Percentiles rank a stretch among this genome's conserved stretches.
These are phyloP conservation scores for Hypoxylon intermedium DNA, from an alignment of 495 filamentous ascomycete genomes.

Conservation along the genomic window DNA sequence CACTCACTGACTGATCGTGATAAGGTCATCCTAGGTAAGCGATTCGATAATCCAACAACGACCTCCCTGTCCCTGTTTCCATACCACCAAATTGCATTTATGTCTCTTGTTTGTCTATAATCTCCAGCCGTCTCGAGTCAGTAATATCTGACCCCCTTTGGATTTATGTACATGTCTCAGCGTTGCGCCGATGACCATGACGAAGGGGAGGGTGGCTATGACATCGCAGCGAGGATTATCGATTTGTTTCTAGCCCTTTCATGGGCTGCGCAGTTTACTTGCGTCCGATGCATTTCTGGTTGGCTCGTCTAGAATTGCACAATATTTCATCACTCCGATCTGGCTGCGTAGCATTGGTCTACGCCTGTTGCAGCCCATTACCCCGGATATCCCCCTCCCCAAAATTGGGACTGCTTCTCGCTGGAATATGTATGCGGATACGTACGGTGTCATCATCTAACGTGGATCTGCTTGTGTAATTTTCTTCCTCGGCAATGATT, in stretches of 20 bases:
- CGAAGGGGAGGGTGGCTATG: background rate
- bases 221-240: slow-evolving; percentile 14
- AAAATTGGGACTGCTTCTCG: slow-evolving; percentile 16
- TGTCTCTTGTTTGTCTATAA: background rate
- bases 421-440: slow-evolving; percentile 24
- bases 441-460: slow-evolving; percentile 28
- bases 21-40: background rate
- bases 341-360: slow-evolving; percentile 19
- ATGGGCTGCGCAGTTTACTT: slow-evolving; percentile 13
- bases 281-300: slow-evolving; percentile 13
- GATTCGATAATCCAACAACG: background rate
- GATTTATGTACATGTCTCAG: slow-evolving; percentile 2
- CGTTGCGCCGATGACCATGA: background rate
- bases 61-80: background rate
- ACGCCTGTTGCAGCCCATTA: slow-evolving; percentile 25
- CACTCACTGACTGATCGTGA: too few species aligned
- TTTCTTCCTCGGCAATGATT: slow-evolving; percentile 26
- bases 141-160: background rate
- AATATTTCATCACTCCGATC: slow-evolving; percentile 36
- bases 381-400: slow-evolving; percentile 34
- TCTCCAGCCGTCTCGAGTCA: background rate
- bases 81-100: background rate
- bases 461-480: slow-evolving; percentile 4
- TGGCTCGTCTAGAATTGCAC: slow-evolving; percentile 32
- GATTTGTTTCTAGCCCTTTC: background rate